These are phyloP conservation scores for Pisolithus tinctorius DNA, from an alignment of 768 basidiomycete genomes.

Conservation along the genomic window DNA sequence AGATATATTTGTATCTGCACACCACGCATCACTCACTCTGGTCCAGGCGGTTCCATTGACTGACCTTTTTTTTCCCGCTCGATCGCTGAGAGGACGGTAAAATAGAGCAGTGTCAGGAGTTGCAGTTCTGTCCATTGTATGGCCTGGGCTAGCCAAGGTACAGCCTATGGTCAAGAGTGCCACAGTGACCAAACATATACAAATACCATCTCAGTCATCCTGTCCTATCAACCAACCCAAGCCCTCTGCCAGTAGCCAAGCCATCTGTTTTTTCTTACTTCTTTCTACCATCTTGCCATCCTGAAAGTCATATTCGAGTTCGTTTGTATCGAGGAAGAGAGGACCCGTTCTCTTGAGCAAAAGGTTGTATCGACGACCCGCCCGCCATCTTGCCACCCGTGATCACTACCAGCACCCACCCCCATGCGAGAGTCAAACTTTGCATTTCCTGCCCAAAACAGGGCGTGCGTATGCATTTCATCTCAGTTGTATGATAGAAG, in stretches of 20 bases:
- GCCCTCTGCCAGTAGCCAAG: slow-evolving; percentile 10
- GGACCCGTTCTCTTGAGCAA: not conserved
- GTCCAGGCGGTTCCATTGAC: no score
- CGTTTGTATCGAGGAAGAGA: not conserved
- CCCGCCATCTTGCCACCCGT: no score
- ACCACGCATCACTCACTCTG: no score
- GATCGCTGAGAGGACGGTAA: no score
- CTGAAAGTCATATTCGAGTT: not conserved
- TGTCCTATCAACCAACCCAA: slow-evolving; percentile 23
- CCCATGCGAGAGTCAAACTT: slow-evolving; percentile 93
- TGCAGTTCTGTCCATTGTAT: no score
- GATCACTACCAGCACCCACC: slow-evolving; percentile 13
- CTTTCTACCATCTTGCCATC: slow-evolving; percentile 2
- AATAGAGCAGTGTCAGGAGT: no score
- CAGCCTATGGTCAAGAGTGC: slow-evolving; percentile 7
- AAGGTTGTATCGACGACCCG: no score
- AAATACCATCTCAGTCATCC: slow-evolving; percentile 27
- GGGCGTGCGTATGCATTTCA: slow-evolving; percentile 91
- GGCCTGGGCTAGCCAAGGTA: no score
- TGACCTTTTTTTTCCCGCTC: no score
- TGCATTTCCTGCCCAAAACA: slow-evolving; percentile 89
- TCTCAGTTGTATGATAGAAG: slow-evolving; percentile 91
- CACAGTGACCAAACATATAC: slow-evolving; percentile 25
- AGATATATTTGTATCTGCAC: not conserved
- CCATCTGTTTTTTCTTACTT: slow-evolving; percentile 10